Base-by-base conservation (phyloP, 768 basidiomycete genomes). In the Rhizopogon vulgaris region DNA sequence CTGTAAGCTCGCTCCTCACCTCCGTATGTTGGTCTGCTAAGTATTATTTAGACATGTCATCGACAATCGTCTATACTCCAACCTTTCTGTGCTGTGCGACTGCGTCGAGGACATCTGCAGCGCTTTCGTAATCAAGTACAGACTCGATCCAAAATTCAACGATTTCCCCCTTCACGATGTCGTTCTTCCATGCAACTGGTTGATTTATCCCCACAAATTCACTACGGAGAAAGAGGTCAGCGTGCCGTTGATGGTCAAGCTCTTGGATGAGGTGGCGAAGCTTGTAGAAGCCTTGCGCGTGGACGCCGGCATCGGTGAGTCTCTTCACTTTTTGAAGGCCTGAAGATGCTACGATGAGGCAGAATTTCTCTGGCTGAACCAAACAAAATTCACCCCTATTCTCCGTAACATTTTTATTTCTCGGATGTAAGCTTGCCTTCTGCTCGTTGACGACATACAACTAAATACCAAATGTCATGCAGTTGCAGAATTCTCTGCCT, bases 161-260 rank as follows among this genome's bases (percentile, higher is more conserved):
- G 50, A 17, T 4, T 47, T 3, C 39, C 57, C 40, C 41, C 61
- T 81, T 0, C 76, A 84, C 58, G 68, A 71, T 14, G 56, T 80
- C 25, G 74, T 75, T 4, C 69, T 85, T 32, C 84, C 84, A 0
- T 73, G 73, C 2, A 76, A 72, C 48, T 85, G 82, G 82, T 58
- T 82, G 17, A 32, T 67, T 14, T 15, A 38, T 25, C 40, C 58
- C 41, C 52, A 53, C 14, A 57, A 54, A 51, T 56, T 59, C 48
- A 63, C 25, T 7, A 15, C 1, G 0, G 42, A 56, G 38, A 59
- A 59, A 53, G 52, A 55, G 4, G 32, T 53, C 37, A n/a, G 6
- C n/a, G 38, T 53, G 38, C 15, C 28, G 14, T n/a, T 58, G 11
- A 14, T 60, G 2, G 0, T 39, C 4, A 22, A 49, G 1, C 53